phyloP scores from a whole-genome alignment of 2,329 filamentous ascomycete species.

The Arthrobotrys sinensis region DNA sequence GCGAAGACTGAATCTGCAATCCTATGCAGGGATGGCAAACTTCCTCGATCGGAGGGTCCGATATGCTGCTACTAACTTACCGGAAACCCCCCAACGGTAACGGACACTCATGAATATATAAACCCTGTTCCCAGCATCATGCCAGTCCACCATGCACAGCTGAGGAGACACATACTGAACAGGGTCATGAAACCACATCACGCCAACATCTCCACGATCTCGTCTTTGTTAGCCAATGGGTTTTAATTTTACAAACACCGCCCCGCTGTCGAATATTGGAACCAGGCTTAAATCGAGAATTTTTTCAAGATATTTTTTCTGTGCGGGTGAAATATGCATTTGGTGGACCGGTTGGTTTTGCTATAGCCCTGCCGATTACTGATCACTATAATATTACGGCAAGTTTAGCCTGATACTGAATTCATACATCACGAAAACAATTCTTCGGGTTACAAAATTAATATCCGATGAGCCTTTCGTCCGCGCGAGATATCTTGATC shows the following conservation, averaged over 20 bases:
- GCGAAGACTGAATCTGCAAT: neutral
- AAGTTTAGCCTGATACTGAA: constrained; percentile 14
- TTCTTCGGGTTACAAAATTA: too few relatives aligned
- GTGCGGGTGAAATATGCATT: neutral
- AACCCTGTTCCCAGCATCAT: neutral
- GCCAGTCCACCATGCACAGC: neutral
- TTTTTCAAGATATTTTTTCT: constrained; percentile 1
- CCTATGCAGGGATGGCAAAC: neutral
- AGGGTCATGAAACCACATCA: constrained; percentile 1
- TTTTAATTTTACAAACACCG: neutral
- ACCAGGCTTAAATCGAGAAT: neutral
- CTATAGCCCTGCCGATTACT: constrained; percentile 3
- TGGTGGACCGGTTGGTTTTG: neutral
- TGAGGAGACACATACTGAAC: neutral
- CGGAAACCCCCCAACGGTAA: too few relatives aligned
- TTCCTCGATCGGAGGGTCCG: neutral
- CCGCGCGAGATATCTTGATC: too few relatives aligned
- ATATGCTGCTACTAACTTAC: neutral
- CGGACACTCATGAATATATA: neutral
- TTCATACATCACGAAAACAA: too few relatives aligned
- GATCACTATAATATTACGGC: neutral
- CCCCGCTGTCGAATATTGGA: too few relatives aligned
- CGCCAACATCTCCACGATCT: neutral
- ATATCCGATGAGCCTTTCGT: too few relatives aligned
- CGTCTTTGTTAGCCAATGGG: neutral